Evolutionary conservation across 352 stramenopile genomes (phyloP), one percentile per base, ranked within the genome.

Genomic region (Pythium aristosporum): DNA sequence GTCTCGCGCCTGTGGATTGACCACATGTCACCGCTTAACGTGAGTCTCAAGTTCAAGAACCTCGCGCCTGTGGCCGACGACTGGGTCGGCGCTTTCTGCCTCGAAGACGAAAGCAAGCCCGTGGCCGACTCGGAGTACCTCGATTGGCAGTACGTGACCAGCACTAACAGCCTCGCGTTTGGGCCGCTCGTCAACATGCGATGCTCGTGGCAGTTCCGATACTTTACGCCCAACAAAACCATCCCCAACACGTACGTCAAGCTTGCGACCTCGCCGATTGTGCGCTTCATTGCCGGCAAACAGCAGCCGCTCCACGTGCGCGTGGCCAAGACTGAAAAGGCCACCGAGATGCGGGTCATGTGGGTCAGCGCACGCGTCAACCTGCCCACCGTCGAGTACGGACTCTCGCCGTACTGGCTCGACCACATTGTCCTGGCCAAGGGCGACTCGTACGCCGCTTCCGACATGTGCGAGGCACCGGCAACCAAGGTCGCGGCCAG

Each of bases 301-400:
- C 25, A 30, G 25, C 25, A 30, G 25, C 25, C 25, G 25, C 25
- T 30, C 5, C 25, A 30, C 1, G 25, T 30, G 25, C 25, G 5
- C 25, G 25, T 30, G 25, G 25, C 25, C 25, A 30, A 30, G 25
- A 30, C 25, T 30, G 25, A 30, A 30, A 30, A 30, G 25, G 11
- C 37, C 11, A 42, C 37, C 15, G 64, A 75, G 51, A 75, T 75
- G 55, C 57, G 50, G 32, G 51, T 75, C 32, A 69, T 65, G 63
- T 75, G 68, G 64, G 61, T 64, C 20, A 72, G 64, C 34, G 64
- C 21, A 5, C 7, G 3, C 21, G 6, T 57, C 65, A 30, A 30
- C 25, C 25, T 30, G 9, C 41, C 12, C 15, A 52, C 41, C 8
- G 66, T 74, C 13, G 15, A 57, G 28, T 71, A 67, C 47, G 48